phyloP scores from a whole-genome alignment of 2,329 filamentous ascomycete species.

The Cladosporium colombiae region DNA sequence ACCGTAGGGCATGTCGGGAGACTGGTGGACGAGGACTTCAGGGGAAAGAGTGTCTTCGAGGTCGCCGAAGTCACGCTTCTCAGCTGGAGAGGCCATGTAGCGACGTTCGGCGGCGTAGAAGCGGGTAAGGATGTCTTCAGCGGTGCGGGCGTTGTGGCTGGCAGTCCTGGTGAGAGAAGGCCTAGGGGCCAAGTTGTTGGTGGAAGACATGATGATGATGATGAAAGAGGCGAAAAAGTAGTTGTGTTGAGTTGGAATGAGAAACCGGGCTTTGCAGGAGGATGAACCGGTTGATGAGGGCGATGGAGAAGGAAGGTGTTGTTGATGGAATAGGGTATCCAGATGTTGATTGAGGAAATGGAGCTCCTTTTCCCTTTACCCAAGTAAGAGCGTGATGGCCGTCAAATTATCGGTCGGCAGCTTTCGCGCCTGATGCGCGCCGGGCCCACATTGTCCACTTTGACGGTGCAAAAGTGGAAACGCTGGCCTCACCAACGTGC shows the following conservation, averaged over 20 bases:
- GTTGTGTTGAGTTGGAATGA: neutral
- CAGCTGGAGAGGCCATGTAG: constrained; percentile 38
- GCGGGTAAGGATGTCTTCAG: constrained; percentile 32
- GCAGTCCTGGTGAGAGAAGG: constrained; percentile 3
- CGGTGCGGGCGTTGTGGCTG: constrained; percentile 19
- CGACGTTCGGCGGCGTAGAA: constrained; percentile 41
- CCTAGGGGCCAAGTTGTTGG: constrained; percentile 14
- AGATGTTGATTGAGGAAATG: constrained; percentile 3
- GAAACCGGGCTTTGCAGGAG: neutral
- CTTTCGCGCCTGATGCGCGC: constrained; percentile 14
- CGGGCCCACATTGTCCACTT: constrained; percentile 19
- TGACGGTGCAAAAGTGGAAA: constrained; percentile 18
- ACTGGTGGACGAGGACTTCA: constrained; percentile 35
- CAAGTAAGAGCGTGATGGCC: neutral
- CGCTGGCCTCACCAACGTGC: constrained; percentile 8
- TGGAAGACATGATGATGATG: constrained; percentile 16
- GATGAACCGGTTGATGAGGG: neutral
- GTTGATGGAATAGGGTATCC: neutral
- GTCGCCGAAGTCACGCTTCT: constrained; percentile 35
- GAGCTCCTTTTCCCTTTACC: constrained; percentile 13
- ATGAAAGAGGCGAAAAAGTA: neutral
- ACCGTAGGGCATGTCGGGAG: constrained; percentile 39
- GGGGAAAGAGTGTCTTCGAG: constrained; percentile 35
- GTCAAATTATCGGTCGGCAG: constrained; percentile 20
- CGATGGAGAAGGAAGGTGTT: neutral